Evolutionary conservation across 2,329 filamentous ascomycete genomes (phyloP), one percentile per base, ranked within the genome.

Genomic region (Aspergillus phoenicis): DNA sequence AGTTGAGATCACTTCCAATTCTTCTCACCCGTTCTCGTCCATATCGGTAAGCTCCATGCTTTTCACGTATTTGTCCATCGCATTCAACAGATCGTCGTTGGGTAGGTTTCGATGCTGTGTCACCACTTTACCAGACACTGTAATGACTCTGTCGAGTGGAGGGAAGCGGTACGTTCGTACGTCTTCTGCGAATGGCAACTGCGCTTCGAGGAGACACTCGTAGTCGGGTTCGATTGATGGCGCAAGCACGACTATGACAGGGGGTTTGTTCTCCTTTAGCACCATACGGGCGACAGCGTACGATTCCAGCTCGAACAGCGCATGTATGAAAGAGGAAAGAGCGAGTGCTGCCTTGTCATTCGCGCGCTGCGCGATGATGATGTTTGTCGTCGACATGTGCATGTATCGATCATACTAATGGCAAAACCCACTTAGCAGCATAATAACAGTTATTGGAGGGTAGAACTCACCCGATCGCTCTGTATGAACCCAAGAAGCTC

Each of bases 1-100:
- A 36, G 24, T 15, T 20, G 26, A 24, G 10, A 8, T n/a, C 13
- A 41, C 22, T 39, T 28, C 15, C 22, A 3, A 20, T 5, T 13
- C 0, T 8, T 49, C 83, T 70, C 77, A 91, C 86, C 89, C 91
- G 47, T 93, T 85, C 49, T 95, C 91, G 68, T 96, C 89, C 49
- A 82, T 84, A 8, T 84, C 89, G 69, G 89, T 66, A 2, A 99
- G 80, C 70, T 97, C 93, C 94, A 99, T 97, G 7, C 86, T 87
- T 73, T 98, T 92, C 7, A 99, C 92, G 68, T 94, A 98, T 64
- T 91, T 87, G 73, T 88, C 89, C 93, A 99, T 98, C 1, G 92
- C 89, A 52, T 89, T 80, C 57, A 86, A 84, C 24, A 99, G 82
- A 33, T 91, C 86, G 2, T 90, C 83, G 8, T 82, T 88, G 0